These are phyloP conservation scores for Plantago ovata DNA, from an alignment of 257 asterid genomes.

Conservation along the genomic window DNA sequence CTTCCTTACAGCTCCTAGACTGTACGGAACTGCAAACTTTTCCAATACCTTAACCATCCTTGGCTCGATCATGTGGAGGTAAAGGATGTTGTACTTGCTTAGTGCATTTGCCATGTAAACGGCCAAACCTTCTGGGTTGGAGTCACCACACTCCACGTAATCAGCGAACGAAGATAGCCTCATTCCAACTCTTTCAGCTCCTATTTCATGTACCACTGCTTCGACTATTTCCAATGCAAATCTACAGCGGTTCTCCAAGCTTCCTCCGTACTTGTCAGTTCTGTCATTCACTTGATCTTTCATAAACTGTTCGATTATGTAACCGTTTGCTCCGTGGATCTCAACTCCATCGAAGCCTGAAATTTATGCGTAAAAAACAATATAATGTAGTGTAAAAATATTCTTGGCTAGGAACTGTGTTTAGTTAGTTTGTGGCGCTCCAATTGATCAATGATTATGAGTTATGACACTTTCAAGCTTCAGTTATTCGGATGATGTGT, in stretches of 20 bases:
- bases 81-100: slow-evolving; percentile 26
- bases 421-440: no score
- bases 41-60: slow-evolving; percentile 17
- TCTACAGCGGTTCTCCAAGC: slow-evolving; percentile 35
- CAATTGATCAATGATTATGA: no score
- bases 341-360: slow-evolving; percentile 47
- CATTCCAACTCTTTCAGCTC: slow-evolving; percentile 35
- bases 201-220: slow-evolving; percentile 34
- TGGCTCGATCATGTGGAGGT: slow-evolving; percentile 47
- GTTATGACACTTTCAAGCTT: no score
- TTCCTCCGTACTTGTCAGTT: slow-evolving; percentile 41
- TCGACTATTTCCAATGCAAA: slow-evolving; percentile 32
- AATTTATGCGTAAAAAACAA: background rate
- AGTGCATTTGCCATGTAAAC: slow-evolving; percentile 38
- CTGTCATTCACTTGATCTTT: slow-evolving; percentile 43
- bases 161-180: slow-evolving; percentile 33
- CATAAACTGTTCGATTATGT: slow-evolving; percentile 39
- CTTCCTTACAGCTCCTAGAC: slow-evolving; percentile 33
- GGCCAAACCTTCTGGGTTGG: slow-evolving; percentile 28
- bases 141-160: slow-evolving; percentile 28
- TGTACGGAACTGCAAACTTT: background rate
- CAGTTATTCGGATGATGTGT: no score
- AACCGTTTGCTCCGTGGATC: slow-evolving; percentile 46
- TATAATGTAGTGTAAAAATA: no score
- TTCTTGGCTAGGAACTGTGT: no score